Conservation (phyloP, 2,329 filamentous ascomycete genomes). For the Phialophora tarda region DNA sequence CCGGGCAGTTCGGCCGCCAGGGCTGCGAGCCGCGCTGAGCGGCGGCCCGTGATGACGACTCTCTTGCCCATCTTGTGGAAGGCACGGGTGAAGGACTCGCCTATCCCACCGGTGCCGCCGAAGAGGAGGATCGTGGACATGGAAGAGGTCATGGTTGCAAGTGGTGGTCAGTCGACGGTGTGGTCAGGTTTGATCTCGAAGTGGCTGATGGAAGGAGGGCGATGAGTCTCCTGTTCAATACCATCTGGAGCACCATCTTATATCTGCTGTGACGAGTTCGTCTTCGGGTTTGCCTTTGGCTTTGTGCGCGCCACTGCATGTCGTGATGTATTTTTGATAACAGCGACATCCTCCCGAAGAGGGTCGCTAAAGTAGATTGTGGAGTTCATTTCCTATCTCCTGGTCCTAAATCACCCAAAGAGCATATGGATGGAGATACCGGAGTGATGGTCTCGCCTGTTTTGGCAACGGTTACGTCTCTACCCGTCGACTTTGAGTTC, state of each 20-base stretch:
- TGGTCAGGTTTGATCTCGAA: background rate
- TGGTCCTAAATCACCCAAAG: background rate
- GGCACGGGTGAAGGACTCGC: conserved; percentile 40
- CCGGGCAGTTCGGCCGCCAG: conserved; percentile 41
- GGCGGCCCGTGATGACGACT: conserved; percentile 41
- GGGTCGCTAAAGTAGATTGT: background rate
- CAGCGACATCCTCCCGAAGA: background rate
- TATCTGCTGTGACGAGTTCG: background rate
- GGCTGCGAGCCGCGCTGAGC: conserved; percentile 35
- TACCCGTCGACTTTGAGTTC: background rate
- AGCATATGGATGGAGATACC: conserved; percentile 15
- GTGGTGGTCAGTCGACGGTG: too few species aligned
- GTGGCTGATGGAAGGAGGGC: background rate
- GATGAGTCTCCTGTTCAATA: background rate
- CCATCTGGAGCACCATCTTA: background rate
- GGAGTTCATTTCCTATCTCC: background rate
- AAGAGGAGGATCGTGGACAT: conserved; percentile 42
- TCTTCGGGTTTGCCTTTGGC: background rate
- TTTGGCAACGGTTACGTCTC: conserved; percentile 15
- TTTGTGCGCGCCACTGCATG: background rate
- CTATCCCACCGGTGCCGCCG: conserved; percentile 55
- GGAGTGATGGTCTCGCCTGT: background rate
- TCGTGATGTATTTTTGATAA: background rate
- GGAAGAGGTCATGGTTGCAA: conserved; percentile 27
- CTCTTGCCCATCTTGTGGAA: conserved; percentile 41